Base-by-base conservation (phyloP, 768 basidiomycete species). In the Coprinopsis marcescibilis region DNA sequence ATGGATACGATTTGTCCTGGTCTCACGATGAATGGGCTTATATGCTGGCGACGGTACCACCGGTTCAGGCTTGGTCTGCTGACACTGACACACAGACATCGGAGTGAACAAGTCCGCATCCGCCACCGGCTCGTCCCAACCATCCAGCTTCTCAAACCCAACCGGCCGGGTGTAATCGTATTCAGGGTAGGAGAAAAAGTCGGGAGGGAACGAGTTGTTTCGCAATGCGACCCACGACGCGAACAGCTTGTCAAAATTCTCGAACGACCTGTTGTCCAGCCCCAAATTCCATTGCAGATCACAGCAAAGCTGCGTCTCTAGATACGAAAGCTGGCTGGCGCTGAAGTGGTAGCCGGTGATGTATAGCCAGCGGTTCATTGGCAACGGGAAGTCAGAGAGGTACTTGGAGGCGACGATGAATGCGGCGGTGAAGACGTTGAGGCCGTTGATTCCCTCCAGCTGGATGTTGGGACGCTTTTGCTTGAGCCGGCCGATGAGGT, bases 321-420 rank as follows among this genome's bases (percentile, higher is more conserved):
- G 46, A 14, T 32, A 40, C 17, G 35, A 32, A 11, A 48, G 26
- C 27, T 48, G 46, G 6, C 8, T 4, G 11, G 39, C 8, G 2
- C 14, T 14, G 23, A 48, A 29, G 20, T 27, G 15, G 10, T 40
- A 15, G 4, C 39, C 29, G 26, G 39, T 23, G 29, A 48, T 39
- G 26, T 39, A 20, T 12, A 39, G 38, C 46, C 46, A 48, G 10
- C 10, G 32, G 4, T 40, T 48, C 38, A 27, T 29, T 2, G n/a
- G 19, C 26, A 48, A 24, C 7, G 38, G 38, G 15, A 7, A 39
- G 21, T 48, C 46, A 20, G 38, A 27, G 23, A 48, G 27, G 19
- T 14, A 40, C 34, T 48, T 48, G 27, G 38, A 27, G 39, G 46
- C 46, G 11, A 48, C 27, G 13, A 48, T 41, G 25, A 48, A 33